Base-by-base conservation (phyloP, 208 protist species). In the Porcisia hertigi region DNA sequence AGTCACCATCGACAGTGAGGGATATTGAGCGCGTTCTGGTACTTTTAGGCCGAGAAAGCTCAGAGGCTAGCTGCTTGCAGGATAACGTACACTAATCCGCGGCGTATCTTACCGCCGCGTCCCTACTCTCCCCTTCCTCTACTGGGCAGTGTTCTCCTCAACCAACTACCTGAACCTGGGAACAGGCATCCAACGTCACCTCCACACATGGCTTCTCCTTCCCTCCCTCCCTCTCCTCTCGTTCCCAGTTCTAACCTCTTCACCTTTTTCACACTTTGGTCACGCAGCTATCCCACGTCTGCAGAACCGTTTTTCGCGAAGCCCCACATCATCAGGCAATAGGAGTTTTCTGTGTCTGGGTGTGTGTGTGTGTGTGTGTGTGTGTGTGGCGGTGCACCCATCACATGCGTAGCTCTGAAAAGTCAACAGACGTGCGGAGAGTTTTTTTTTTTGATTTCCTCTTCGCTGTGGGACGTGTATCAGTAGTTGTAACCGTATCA, bases 11-110 rank as follows among this genome's bases (percentile, higher is more conserved):
- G 36, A 4, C 18, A 34, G 63, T 25, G 63, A 14, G 41, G 63
- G 34, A 45, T 6, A 16, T 23, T 18, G 36, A 0, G 12, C 12
- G 23, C 18, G 60, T 43, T 14, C 16, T 43, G 60, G 30, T 45
- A 23, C 36, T 45, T 30, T 11, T n/a, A 3, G 18, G 43, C 25
- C 64, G 23, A 80, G 78, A 54, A 82, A 75, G 34, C 52, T 70
- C 14, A 60, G 78, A 43, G 41, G 20, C 23, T 16, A 52, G 63
- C 20, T 30, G 23, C 23, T 14, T 67, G 41, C 25, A 83, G 57
- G 73, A 62, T 45, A 69, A 71, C 47, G 69, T 49, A 47, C 25
- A 69, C 18, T 72, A 55, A 78, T 75, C 36, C 41, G 25, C 41
- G 14, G 11, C 65, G 41, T 53, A 69, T 73, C n/a, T 65, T 67